These are phyloP conservation scores for Echium plantagineum DNA, from an alignment of 257 asterid genomes.

Conservation along the genomic window DNA sequence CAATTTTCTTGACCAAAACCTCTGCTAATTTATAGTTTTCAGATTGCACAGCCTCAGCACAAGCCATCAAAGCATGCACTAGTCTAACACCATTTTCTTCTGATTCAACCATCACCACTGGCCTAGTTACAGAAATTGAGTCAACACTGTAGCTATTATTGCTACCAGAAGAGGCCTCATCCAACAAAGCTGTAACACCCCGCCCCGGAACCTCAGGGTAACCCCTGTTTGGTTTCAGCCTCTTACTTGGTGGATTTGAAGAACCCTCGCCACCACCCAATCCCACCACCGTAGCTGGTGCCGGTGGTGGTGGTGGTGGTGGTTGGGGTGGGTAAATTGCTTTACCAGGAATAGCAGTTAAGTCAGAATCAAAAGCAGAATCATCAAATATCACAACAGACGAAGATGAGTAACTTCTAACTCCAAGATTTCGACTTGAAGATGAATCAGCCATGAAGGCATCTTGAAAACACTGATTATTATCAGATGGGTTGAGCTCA, in stretches of 20 bases:
- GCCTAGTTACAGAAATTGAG: constrained; percentile 8
- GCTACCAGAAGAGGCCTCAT: too few species aligned
- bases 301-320: too few species aligned
- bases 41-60: constrained; percentile 75
- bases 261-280: not conserved
- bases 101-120: constrained; percentile 55
- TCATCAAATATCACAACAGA: constrained; percentile 16
- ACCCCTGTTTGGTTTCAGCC: constrained; percentile 20
- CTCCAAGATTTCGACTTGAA: not conserved
- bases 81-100: constrained; percentile 80
- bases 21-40: constrained; percentile 58
- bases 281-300: not conserved
- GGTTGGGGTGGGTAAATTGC: constrained; percentile 20
- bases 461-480: constrained; percentile 17
- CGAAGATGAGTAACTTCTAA: not conserved
- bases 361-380: constrained; percentile 67
- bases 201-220: too few species aligned
- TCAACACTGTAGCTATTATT: too few species aligned
- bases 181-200: too few species aligned
- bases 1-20: constrained; percentile 57
- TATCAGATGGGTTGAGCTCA: constrained; percentile 31
- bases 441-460: constrained; percentile 6
- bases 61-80: constrained; percentile 77
- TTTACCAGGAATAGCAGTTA: constrained; percentile 72
- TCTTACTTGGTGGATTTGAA: constrained; percentile 31